Conservation (phyloP, 441 rosid species). For the Syzygium syzygioides region DNA sequence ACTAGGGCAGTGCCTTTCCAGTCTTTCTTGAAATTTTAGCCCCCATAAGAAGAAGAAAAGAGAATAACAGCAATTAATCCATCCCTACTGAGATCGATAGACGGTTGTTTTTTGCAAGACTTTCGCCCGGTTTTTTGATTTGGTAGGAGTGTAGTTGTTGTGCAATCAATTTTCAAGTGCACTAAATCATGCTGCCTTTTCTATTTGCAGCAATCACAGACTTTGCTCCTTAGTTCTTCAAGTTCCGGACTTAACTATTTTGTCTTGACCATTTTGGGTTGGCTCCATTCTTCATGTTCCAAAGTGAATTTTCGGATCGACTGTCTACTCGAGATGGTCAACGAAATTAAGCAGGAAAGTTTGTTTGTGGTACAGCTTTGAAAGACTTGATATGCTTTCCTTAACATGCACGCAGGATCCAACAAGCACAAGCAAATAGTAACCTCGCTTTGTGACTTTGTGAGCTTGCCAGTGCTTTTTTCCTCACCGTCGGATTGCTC, state of each 20-base stretch:
- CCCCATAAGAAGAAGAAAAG: not conserved
- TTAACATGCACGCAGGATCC: no score
- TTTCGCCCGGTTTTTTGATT: not conserved
- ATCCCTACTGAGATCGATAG: not conserved
- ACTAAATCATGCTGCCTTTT: not conserved
- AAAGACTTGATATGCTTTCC: no score
- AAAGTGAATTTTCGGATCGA: not conserved
- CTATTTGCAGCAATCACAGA: not conserved
- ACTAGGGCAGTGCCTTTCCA: not conserved
- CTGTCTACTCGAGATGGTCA: not conserved
- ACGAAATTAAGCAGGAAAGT: not conserved
- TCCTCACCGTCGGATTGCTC: no score
- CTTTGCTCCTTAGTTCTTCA: not conserved
- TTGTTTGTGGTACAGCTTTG: not conserved
- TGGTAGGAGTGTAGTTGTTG: not conserved
- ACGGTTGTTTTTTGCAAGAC: not conserved
- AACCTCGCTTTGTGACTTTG: no score
- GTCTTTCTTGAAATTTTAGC: not conserved
- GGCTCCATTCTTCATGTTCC: not conserved
- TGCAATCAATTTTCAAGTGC: not conserved
- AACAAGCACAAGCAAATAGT: no score
- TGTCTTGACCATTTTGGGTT: not conserved
- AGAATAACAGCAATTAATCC: not conserved
- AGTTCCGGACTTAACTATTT: not conserved
- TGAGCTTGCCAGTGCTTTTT: no score